Conservation (phyloP, 2,329 filamentous ascomycete species). For the Cytospora leucostoma region DNA sequence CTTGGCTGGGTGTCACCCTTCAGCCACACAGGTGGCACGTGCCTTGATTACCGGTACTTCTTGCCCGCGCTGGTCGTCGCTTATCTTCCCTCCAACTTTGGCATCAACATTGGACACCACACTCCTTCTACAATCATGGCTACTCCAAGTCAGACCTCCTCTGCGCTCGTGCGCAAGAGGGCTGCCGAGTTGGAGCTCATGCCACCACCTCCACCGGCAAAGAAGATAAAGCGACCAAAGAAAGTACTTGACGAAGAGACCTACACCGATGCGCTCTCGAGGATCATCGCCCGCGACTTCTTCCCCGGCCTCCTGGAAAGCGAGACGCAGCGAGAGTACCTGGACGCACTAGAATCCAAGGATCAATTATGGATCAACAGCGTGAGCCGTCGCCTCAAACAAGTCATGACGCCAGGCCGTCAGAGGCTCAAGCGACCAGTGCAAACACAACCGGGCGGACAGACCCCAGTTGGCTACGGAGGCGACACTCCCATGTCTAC, state of each 20-base stretch:
- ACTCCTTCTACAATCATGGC: slow-evolving; percentile 17
- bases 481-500: slow-evolving; percentile 74
- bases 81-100: not conserved
- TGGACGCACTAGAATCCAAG: slow-evolving; percentile 85
- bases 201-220: slow-evolving; percentile 81
- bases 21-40: slow-evolving; percentile 14
- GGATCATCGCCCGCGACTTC: slow-evolving; percentile 95
- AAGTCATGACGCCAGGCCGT: slow-evolving; percentile 80
- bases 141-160: slow-evolving; percentile 41
- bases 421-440: slow-evolving; percentile 30
- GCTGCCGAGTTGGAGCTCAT: slow-evolving; percentile 70
- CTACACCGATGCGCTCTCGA: slow-evolving; percentile 85
- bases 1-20: not conserved
- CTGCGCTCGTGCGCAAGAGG: slow-evolving; percentile 67
- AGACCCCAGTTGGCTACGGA: slow-evolving; percentile 66
- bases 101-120: slow-evolving; percentile 1
- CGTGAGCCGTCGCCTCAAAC: slow-evolving; percentile 69
- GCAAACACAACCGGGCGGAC: slow-evolving; percentile 15
- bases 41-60: not conserved
- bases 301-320: slow-evolving; percentile 89
- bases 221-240: slow-evolving; percentile 88
- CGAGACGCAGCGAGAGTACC: slow-evolving; percentile 86
- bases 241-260: slow-evolving; percentile 90
- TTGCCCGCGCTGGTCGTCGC: not conserved
- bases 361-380: slow-evolving; percentile 84